phyloP scores from a whole-genome alignment of 2,329 filamentous ascomycete genomes.

The Blastomyces parvus region DNA sequence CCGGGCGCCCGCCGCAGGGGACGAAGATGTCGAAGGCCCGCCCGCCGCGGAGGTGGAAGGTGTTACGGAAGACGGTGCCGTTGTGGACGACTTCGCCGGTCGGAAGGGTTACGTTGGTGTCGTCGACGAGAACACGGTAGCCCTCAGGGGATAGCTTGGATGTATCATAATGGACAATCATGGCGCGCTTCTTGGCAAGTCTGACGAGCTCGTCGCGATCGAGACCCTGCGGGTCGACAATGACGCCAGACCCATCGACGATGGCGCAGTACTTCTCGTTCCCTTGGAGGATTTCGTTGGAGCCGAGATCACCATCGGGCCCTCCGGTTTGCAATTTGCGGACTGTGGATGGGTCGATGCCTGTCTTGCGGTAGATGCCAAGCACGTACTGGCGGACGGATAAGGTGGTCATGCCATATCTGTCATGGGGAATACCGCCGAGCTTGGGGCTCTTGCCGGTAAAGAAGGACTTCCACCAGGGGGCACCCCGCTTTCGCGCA shows the following conservation, averaged over 20 bases:
- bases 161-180: conserved; percentile 80
- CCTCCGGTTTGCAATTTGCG: conserved; percentile 96
- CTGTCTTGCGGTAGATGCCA: conserved; percentile 92
- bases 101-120: conserved; percentile 79
- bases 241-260: conserved; percentile 91
- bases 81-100: conserved; percentile 79
- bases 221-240: conserved; percentile 85
- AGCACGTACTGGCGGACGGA: conserved; percentile 93
- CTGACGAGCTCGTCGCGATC: conserved; percentile 73
- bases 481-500: conserved; percentile 73
- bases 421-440: conserved; percentile 91
- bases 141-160: conserved; percentile 78
- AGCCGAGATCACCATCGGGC: conserved; percentile 90
- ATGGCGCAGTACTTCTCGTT: conserved; percentile 94
- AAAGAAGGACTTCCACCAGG: conserved; percentile 99
- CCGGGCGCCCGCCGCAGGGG: conserved; percentile 88
- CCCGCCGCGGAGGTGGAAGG: conserved; percentile 77
- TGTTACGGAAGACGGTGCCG: conserved; percentile 93
- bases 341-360: conserved; percentile 74
- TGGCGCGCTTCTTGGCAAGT: conserved; percentile 74
- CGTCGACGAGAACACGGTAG: conserved; percentile 86
- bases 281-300: conserved; percentile 92
- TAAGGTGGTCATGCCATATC: conserved; percentile 94
- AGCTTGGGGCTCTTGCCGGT: conserved; percentile 95
- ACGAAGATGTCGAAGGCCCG: conserved; percentile 81